Evolutionary conservation across 768 basidiomycete genomes (phyloP), one percentile per base, ranked within the genome.

Genomic region (Mycena galopus): DNA sequence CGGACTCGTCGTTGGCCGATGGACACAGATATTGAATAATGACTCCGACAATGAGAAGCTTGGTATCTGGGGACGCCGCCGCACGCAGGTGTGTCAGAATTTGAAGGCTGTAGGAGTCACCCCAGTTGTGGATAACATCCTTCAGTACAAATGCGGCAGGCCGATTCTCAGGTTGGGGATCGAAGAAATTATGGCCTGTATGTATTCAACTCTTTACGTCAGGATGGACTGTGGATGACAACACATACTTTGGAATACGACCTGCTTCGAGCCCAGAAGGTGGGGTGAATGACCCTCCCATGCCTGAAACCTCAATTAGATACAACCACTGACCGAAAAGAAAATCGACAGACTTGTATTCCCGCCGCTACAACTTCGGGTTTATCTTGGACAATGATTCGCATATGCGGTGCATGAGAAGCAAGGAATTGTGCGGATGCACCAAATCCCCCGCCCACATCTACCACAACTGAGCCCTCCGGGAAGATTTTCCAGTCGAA

Each of bases 121-220:
- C 23, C 68, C 68, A 69, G 39, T 69, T 53, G 60, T 69, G 68
- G 2, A 69, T 27, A n/a, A 69, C 32, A 37, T 56, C 30, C 9
- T 42, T 50, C 37, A 69, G 68, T 0, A 69, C 16, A 23, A 69
- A 69, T 19, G 63, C 61, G 11, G 68, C 30, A 0, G 63, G 53
- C 7, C 56, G 62, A 12, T 55, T 50, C 1, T 21, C 35, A 2
- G 68, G 68, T 21, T 69, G 68, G 3, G 60, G 60, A 5, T 50
- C 33, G 4, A 32, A 12, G 29, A 51, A 51, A 25, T 51, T 25
- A 25, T 51, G 50, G 11, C 25, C 50, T 51, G 17, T 8, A 16
- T 27, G 27, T 51, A n/a, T 27, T 51, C 21, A n/a, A n/a, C n/a
- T n/a, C 6, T 7, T 23, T 7, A n/a, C 5, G n/a, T 12, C 9